A percentile compares a stretch with the other conserved stretches of the same genome.
These are phyloP conservation scores for Colletotrichum sp. DNA, from an alignment of 2,329 filamentous ascomycete species.

Conservation along the genomic window DNA sequence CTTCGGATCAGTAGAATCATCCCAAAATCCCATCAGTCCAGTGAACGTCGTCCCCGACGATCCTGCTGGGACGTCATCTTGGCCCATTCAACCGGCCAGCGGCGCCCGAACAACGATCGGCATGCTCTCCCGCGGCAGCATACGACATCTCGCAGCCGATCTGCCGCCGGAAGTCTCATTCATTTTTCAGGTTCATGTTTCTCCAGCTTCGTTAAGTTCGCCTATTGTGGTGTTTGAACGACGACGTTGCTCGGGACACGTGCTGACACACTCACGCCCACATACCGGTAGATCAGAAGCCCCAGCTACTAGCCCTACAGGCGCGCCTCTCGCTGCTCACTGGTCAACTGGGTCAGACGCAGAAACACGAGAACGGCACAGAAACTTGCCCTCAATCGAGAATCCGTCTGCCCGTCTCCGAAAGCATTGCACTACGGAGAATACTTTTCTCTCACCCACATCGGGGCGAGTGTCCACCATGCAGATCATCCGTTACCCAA, in stretches of 20 bases:
- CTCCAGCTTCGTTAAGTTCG: background rate
- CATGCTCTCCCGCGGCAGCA: background rate
- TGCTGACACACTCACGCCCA: background rate
- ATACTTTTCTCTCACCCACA: background rate
- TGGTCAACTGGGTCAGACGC: background rate
- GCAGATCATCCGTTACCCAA: background rate
- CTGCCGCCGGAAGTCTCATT: background rate
- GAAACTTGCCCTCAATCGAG: background rate
- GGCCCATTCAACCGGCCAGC: background rate
- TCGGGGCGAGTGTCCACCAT: background rate
- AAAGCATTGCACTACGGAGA: background rate
- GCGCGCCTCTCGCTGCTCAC: background rate
- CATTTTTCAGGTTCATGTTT: background rate
- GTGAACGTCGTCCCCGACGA: background rate
- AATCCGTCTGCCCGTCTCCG: background rate
- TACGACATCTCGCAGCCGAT: background rate
- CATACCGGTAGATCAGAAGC: background rate
- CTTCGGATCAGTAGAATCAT: background rate
- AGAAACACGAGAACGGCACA: background rate
- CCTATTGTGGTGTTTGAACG: background rate
- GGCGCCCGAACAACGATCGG: background rate
- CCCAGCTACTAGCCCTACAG: background rate
- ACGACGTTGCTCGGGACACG: background rate
- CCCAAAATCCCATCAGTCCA: background rate
- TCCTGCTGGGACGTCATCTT: background rate